phyloP scores from a whole-genome alignment of 495 filamentous ascomycete species.

The Lophium mytilinum region DNA sequence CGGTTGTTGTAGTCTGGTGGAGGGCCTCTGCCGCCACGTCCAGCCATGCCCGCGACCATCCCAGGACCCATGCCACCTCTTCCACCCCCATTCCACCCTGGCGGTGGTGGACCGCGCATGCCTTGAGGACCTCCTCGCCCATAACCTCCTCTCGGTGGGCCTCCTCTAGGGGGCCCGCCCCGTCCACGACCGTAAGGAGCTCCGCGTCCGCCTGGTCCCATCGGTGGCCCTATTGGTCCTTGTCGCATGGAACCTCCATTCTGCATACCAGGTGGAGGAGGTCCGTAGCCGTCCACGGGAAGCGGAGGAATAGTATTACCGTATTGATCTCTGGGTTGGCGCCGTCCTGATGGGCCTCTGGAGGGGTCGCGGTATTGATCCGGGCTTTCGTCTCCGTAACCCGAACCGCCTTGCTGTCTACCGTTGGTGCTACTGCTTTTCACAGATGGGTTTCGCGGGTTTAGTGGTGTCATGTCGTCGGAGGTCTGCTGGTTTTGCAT shows the following conservation, averaged over 20 bases:
- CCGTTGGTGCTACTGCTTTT: slow-evolving; percentile 25
- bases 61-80: slow-evolving; percentile 30
- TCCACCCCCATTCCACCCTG: slow-evolving; percentile 28
- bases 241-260: not conserved
- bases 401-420: slow-evolving; percentile 3
- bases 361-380: slow-evolving; percentile 15
- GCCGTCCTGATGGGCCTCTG: slow-evolving; percentile 16
- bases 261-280: slow-evolving; percentile 42
- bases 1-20: slow-evolving; percentile 37
- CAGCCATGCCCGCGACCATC: slow-evolving; percentile 33
- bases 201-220: slow-evolving; percentile 19
- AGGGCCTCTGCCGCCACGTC: slow-evolving; percentile 50
- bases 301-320: slow-evolving; percentile 53
- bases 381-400: slow-evolving; percentile 3
- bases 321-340: slow-evolving; percentile 54
- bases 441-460: slow-evolving; percentile 46
- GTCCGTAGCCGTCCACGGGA: slow-evolving; percentile 34
- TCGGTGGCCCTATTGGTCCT: not conserved
- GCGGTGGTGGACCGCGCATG: slow-evolving; percentile 26
- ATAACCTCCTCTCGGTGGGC: slow-evolving; percentile 29
- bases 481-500: slow-evolving; percentile 49
- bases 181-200: slow-evolving; percentile 45
- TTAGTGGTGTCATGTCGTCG: slow-evolving; percentile 81
- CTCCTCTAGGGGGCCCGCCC: slow-evolving; percentile 40
- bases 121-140: slow-evolving; percentile 21